Evolutionary conservation across 441 rosid genomes (phyloP), one percentile per base, ranked within the genome.

Genomic region (Erodium trifolium): DNA sequence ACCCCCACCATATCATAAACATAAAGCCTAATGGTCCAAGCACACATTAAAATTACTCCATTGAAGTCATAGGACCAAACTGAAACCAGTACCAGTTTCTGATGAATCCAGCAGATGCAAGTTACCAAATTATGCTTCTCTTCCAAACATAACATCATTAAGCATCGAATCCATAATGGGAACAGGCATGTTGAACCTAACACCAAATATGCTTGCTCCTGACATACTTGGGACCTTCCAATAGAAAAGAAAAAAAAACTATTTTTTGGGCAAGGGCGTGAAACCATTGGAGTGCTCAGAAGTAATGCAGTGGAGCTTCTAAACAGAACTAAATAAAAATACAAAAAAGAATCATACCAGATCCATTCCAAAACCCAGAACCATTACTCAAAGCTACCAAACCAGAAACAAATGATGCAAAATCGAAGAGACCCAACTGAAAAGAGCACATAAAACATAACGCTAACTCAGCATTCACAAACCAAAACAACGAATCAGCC

Each of bases 401-500:
- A 18, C 37, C 31, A 76, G 63, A 43, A 66, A 68, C 3, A 47
- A 53, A 53, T 63, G 29, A 17, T 63, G 43, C 9, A 60, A 69
- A 78, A 66, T 31, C 37, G 66, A 35, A 66, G 62, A 67, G 34
- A 16, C 68, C 71, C 75, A 71, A 65, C 29, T 47, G 39, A 2
- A 57, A 70, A 69, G 27, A 65, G 16, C 4, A 18, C 19, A 71
- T 10, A 14, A 73, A 37, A 37, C 41, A 37, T 37, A 5, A 37
- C 41, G 41, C 41, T 37, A 37, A 68, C 71, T 57, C 71, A 67
- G 60, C 70, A 74, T 66, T 66, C 63, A 72, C 71, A 69, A 60
- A 60, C 34, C 9, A 68, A 72, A 78, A 47, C 4, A 67, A 69
- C 39, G 55, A 70, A 74, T 37, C 66, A 60, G 64, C 34, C 31